Percentiles rank a stretch among this genome's conserved stretches.
phyloP scores from a whole-genome alignment of 805 yeast genomes.

The Wickerhamiella vanderwaltii region DNA sequence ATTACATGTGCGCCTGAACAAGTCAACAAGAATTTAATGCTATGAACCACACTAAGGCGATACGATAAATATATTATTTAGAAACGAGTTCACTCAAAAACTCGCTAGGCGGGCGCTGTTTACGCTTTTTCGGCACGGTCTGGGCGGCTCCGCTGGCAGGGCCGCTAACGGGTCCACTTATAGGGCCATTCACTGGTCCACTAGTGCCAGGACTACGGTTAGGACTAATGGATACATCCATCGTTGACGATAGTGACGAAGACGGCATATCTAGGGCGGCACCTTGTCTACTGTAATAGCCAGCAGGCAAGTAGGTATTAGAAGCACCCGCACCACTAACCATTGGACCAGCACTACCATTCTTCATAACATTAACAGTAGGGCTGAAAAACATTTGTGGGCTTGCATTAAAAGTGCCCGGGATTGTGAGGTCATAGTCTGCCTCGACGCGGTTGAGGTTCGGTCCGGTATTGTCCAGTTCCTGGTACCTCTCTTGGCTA shows the following conservation, averaged over 20 bases:
- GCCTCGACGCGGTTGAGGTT: constrained; percentile 11
- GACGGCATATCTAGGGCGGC: neutral
- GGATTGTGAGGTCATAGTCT: constrained; percentile 8
- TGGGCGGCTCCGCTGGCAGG: constrained; percentile 1
- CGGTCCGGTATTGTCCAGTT: constrained; percentile 15
- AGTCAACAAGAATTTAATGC: too few relatives aligned
- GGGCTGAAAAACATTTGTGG: constrained; percentile 56
- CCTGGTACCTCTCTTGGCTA: constrained; percentile 25
- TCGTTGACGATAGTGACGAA: neutral
- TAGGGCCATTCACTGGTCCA: too few relatives aligned
- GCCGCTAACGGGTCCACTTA: neutral
- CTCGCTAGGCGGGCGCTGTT: constrained; percentile 7
- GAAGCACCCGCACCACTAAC: constrained; percentile 10
- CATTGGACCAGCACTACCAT: constrained; percentile 21
- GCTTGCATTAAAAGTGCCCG: constrained; percentile 1
- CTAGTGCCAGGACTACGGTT: neutral
- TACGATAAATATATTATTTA: constrained; percentile 5
- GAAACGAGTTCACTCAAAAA: constrained; percentile 2
- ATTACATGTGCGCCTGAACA: too few relatives aligned
- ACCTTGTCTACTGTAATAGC: constrained; percentile 14
- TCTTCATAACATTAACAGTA: constrained; percentile 57
- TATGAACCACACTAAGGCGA: too few relatives aligned
- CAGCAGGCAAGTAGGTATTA: constrained; percentile 18
- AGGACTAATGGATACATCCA: neutral
- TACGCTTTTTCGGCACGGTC: neutral